Evolutionary conservation across 345 rosid genomes (phyloP), one percentile per base, ranked within the genome.

Genomic region (Erucastrum elatum): DNA sequence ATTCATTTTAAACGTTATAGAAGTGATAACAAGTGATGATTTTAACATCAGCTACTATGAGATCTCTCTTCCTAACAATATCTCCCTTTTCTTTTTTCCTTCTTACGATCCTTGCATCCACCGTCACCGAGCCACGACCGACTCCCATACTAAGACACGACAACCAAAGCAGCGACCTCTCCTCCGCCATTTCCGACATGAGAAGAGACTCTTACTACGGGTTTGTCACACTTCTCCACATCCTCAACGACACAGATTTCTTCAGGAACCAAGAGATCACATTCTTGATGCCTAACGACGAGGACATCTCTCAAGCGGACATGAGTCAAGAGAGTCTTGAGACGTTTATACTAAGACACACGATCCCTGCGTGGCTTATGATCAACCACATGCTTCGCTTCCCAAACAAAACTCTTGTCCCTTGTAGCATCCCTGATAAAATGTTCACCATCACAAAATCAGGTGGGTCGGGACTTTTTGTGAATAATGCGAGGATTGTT

Each of bases 301-400:
- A 34, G 2, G 80, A 80, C 59, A 26, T 80, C 1, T 80, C 83
- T 33, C 65, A 65, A 16, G 80, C 80, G 8, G 80, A 80, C 29
- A 65, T 80, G 53, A 63, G 31, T 15, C 49, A 5, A 17, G 77
- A 75, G 17, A 60, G 66, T 66, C 77, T 80, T 33, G 59, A 80
- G 25, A 58, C 73, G n/a, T 80, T 75, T 66, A 66, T 80, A 58
- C 2, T 80, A 60, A 71, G 77, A 27, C 80, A 80, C 15, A 71
- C 80, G 10, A 80, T 80, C 53, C 80, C 80, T 8, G 83, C 83
- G 0, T 80, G 83, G 83, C 83, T 80, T 25, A 75, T 80, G 83
- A 80, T 80, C 58, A 75, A 80, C 64, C 83, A 80, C 76, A 80
- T 80, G 80, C 77, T 80, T 59, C 83, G 71, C 66, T 80, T 80